Base-by-base conservation (phyloP, 2,329 filamentous ascomycete species). In the Colletotrichum costaricense region DNA sequence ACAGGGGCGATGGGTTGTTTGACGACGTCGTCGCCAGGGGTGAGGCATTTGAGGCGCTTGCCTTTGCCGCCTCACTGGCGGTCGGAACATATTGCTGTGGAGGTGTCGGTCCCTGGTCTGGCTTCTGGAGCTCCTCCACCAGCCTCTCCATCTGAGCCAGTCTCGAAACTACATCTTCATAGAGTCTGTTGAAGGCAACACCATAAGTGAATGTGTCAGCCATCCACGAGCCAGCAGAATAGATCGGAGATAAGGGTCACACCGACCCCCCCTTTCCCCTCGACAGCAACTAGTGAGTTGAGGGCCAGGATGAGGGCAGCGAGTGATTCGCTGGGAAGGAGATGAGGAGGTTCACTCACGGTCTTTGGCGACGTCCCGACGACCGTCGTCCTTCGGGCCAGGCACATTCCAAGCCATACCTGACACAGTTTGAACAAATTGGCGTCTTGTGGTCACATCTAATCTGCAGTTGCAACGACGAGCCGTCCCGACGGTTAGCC, bases 1-100 rank as follows among this genome's bases (percentile, higher is more conserved):
- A 60, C 22, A 70, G 26, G 54, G 70, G 70, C 19, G 70, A 70
- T 16, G 64, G 67, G 6, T 56, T 35, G 11, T 52, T 52, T 14
- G 81, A 79, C 35, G 80, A 84, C 24, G 58, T 59, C 12, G 54
- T 46, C 19, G 54, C 54, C 19, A 52, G 11, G 19, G 67, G 67
- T 6, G 60, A 70, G 19, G 58, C 38, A 30, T 28, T 49, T 22
- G 42, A n/a, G 19, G 42, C 42, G 11, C 42, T 49, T 49, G 42
- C 42, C 42, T 49, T 49, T 49, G 19, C 38, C 28, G 69, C 8
- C 30, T 72, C 69, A 38, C 24, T 26, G 22, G 42, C 16, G 14
- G 22, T 57, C 49, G 22, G 35, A 3, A 52, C 42, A 49, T 49
- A 49, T n/a, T 68, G 59, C 7, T 52, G 64, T 33, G 69, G 65